phyloP scores from a whole-genome alignment of 148 eudicot species.

The Silene latifolia region DNA sequence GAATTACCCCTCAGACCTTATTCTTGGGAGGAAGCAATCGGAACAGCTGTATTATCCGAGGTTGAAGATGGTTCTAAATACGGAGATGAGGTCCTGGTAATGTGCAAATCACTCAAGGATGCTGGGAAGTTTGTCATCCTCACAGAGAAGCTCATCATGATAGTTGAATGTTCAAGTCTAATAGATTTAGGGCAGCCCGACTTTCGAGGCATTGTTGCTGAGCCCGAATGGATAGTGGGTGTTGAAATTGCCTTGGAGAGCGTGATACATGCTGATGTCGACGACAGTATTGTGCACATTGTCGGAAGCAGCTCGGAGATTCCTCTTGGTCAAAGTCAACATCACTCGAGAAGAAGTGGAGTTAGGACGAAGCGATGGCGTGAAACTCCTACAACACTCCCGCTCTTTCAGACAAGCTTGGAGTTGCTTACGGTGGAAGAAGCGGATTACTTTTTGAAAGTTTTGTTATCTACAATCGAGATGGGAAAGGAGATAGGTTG shows the following conservation, averaged over 20 bases:
- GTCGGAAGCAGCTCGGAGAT: conserved; percentile 76
- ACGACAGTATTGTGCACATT: conserved; percentile 58
- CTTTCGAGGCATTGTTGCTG: conserved; percentile 71
- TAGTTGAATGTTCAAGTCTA: conserved; percentile 61
- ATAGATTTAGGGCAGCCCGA: conserved; percentile 49
- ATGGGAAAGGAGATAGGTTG: conserved; percentile 75
- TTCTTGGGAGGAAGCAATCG: conserved; percentile 95
- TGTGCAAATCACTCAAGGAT: conserved; percentile 64
- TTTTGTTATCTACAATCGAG: conserved; percentile 51
- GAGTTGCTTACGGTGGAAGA: conserved; percentile 57
- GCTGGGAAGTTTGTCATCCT: conserved; percentile 60
- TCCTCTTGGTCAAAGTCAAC: conserved; percentile 42
- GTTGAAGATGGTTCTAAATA: conserved; percentile 49
- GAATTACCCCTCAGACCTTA: conserved; percentile 71
- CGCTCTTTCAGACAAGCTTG: conserved; percentile 70
- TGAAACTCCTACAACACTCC: conserved; percentile 46
- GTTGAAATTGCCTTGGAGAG: conserved; percentile 69
- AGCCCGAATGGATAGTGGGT: conserved; percentile 65
- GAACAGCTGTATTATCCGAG: conserved; percentile 56
- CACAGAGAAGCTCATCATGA: conserved; percentile 56
- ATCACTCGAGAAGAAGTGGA: conserved; percentile 37
- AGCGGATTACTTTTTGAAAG: conserved; percentile 56
- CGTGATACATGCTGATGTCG: conserved; percentile 67
- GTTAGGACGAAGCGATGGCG: conserved; percentile 42
- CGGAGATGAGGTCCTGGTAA: conserved; percentile 53